Base-by-base conservation (phyloP, 2,329 filamentous ascomycete genomes). In the Trichoderma lentiforme region DNA sequence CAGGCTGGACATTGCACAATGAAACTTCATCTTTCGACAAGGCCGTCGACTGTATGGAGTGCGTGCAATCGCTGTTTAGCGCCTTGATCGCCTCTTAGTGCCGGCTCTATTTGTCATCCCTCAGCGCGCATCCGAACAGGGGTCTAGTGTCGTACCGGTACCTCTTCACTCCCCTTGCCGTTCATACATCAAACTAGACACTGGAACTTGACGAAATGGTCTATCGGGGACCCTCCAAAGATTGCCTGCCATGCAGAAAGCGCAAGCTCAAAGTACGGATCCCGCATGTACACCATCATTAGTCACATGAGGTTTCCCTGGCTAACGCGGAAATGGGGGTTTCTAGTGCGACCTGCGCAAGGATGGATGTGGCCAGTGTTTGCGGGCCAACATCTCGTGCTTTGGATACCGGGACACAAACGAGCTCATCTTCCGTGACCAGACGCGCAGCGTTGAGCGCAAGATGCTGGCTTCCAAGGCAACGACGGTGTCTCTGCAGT, bases 361-460 rank as follows among this genome's bases (percentile, higher is more conserved):
- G 36, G 63, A 61, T 57, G 70, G 73, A 39, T 78, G 77, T 34
- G 77, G 77, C 21, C 77, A 78, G 62, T 78, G 77, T 58, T 34
- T 65, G 4, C 73, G 77, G 18, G 77, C 76, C 6, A 68, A 57
- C 9, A 67, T 79, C n/a, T 11, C 60, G 11, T 79, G 77, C n/a
- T 73, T 73, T 39, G 77, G 77, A 24, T 78, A 78, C 43, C 76
- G 76, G 4, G 74, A 77, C 11, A 73, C 74, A 7, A 57, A 74
- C 6, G 74, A 75, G 12, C 70, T 79, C 32, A 64, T 76, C 24
- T 76, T 78, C 53, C 76, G 73, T 11, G 75, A 77, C 65, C 73
- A 79, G 53, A 77, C 75, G 9, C 60, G 51, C 0, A 72, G 72
- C 6, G 71, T 74, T 9, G 64, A 73, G 34, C 72, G 61, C n/a